phyloP scores from a whole-genome alignment of 2,329 filamentous ascomycete species.

The Drechslerella coelobrocha region DNA sequence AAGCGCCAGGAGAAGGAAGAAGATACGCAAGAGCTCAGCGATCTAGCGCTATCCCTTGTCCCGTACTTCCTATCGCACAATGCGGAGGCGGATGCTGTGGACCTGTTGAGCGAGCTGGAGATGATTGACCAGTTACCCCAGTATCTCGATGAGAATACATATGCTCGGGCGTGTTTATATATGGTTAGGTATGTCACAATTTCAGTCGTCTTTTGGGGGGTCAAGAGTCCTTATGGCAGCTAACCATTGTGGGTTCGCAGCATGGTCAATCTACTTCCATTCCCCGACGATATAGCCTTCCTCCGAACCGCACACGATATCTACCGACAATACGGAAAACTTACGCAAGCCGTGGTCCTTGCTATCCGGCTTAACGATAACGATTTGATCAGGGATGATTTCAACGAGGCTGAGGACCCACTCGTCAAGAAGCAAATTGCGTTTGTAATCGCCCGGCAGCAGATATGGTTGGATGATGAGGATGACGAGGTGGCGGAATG shows the following conservation, averaged over 20 bases:
- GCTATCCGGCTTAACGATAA: slow-evolving; percentile 91
- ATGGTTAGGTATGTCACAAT: slow-evolving; percentile 70
- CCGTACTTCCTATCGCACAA: slow-evolving; percentile 97
- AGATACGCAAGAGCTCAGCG: slow-evolving; percentile 79
- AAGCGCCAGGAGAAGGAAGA: slow-evolving; percentile 86
- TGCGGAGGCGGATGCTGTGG: slow-evolving; percentile 95
- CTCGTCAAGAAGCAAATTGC: slow-evolving; percentile 90
- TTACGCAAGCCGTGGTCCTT: slow-evolving; percentile 89
- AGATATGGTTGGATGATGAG: slow-evolving; percentile 81
- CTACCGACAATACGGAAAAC: slow-evolving; percentile 90
- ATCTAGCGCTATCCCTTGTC: slow-evolving; percentile 82
- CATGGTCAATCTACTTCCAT: slow-evolving; percentile 97
- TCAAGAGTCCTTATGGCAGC: not conserved
- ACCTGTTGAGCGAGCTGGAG: slow-evolving; percentile 94
- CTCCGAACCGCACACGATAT: slow-evolving; percentile 90
- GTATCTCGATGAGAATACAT: slow-evolving; percentile 93
- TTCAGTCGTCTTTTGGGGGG: not conserved
- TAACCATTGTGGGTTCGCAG: slow-evolving; percentile 57
- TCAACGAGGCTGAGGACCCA: slow-evolving; percentile 79
- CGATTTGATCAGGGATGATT: slow-evolving; percentile 80
- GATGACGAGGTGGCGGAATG: slow-evolving; percentile 80
- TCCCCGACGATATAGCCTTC: slow-evolving; percentile 96
- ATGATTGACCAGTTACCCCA: slow-evolving; percentile 91
- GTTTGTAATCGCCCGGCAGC: slow-evolving; percentile 88
- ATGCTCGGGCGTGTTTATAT: slow-evolving; percentile 90